Evolutionary conservation across 768 basidiomycete genomes (phyloP).

Genomic region (Brasilioporus rufonigricans): DNA sequence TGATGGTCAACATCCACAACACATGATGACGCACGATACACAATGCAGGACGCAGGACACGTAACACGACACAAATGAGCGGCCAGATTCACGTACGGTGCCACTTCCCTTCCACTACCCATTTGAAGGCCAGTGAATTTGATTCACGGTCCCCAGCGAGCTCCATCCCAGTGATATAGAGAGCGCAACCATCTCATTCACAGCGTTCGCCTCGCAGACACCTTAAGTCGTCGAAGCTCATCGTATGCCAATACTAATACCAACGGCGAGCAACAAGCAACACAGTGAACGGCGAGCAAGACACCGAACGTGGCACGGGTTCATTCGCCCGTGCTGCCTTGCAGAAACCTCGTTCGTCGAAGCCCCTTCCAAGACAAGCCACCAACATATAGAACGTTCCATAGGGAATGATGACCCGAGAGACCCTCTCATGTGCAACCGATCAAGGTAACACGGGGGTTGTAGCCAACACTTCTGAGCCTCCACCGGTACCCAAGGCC

Average conservation of each 20-base stretch:
- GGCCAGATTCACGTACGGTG: slow-evolving; percentile 7
- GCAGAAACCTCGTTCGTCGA: slow-evolving; percentile 18
- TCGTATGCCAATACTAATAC: background rate
- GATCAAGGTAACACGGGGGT: slow-evolving; percentile 11
- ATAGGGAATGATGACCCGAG: background rate
- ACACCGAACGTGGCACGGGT: slow-evolving; percentile 7
- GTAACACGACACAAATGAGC: slow-evolving; percentile 1
- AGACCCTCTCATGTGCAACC: slow-evolving; percentile 15
- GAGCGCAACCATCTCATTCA: slow-evolving; percentile 10
- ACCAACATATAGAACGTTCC: slow-evolving; percentile 12
- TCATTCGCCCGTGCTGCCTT: slow-evolving; percentile 17
- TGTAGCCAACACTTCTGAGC: background rate
- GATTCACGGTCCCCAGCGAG: background rate
- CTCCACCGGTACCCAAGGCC: background rate
- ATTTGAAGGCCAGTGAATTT: slow-evolving; percentile 1
- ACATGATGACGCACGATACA: slow-evolving; percentile 2
- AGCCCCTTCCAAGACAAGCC: slow-evolving; percentile 3
- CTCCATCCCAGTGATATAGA: background rate
- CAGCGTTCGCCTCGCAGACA: slow-evolving; percentile 19
- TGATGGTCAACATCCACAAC: slow-evolving; percentile 7
- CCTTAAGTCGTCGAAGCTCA: slow-evolving; percentile 7
- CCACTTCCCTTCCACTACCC: background rate
- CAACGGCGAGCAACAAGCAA: background rate
- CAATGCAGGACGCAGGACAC: background rate
- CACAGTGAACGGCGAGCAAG: slow-evolving; percentile 10